Evolutionary conservation across 495 filamentous ascomycete species (phyloP), one percentile per base, ranked within the genome.

Genomic region (Hyaloscypha bicolor): DNA sequence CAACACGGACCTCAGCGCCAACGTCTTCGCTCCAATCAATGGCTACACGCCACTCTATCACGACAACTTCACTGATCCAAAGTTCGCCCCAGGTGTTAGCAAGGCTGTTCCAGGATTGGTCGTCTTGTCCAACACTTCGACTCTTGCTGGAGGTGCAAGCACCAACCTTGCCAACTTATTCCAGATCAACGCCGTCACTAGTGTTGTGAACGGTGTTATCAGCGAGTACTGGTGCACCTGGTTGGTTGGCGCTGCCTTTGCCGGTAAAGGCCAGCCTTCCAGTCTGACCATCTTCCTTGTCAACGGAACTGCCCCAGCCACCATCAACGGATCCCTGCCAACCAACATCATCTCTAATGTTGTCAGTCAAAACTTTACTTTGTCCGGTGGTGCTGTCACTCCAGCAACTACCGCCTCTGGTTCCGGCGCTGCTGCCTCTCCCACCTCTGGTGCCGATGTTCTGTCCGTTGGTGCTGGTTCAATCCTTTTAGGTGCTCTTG

Each of bases 181-280:
- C 51, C 51, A 53, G 51, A 53, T 53, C 22, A 53, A 53, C 51
- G 51, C 51, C 51, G 51, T 53, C 4, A 53, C 51, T 53, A 4
- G 51, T 53, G 51, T 53, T 53, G 19, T 21, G 51, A 53, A 53
- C 19, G 51, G 51, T 12, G 22, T 53, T 53, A 53, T 53, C 4
- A 53, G 6, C 19, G 51, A 53, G 51, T 53, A 53, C 51, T 53
- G 51, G 51, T 53, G 51, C 51, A 53, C 51, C 5, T 53, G 51
- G 51, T 53, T 53, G 51, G 51, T 53, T 53, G 51, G 51, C 4
- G 51, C 51, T 21, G 51, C 51, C 51, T 53, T 53, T 53, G 51
- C 51, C 4, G 51, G 51, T 53, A 53, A 53, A 25, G 22, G 22
- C 4, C 51, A 53, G 22, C 51, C 51, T 53, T 14, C 51, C 51